Percentiles rank a stretch among this genome's conserved stretches.
These are phyloP conservation scores for Didymella exigua DNA, from an alignment of 2,329 filamentous ascomycete genomes.

Conservation along the genomic window DNA sequence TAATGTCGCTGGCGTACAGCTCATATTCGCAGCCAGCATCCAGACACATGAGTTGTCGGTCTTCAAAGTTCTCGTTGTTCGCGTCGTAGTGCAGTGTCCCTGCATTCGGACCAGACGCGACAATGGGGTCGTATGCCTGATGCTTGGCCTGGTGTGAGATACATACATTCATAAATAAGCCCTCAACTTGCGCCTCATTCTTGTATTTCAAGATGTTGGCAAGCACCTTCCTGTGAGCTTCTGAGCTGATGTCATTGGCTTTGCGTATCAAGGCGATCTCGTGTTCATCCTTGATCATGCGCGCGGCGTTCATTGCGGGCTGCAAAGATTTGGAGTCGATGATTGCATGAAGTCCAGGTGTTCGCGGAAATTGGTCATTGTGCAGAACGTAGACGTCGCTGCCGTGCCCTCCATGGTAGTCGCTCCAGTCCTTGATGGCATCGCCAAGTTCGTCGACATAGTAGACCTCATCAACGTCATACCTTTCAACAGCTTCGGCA, in stretches of 20 bases:
- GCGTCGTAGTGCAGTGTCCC: slow-evolving; percentile 84
- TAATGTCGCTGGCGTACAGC: slow-evolving; percentile 89
- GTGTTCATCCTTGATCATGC: slow-evolving; percentile 82
- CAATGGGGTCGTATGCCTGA: slow-evolving; percentile 89
- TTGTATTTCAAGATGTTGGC: slow-evolving; percentile 64
- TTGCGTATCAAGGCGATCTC: slow-evolving; percentile 81
- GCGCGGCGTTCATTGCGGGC: slow-evolving; percentile 76
- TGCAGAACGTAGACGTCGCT: slow-evolving; percentile 46
- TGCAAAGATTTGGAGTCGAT: slow-evolving; percentile 57
- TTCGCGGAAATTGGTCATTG: slow-evolving; percentile 24
- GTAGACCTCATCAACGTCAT: slow-evolving; percentile 74
- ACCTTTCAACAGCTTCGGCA: slow-evolving; percentile 64
- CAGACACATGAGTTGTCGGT: slow-evolving; percentile 76
- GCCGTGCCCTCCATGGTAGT: slow-evolving; percentile 23
- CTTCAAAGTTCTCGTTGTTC: slow-evolving; percentile 74
- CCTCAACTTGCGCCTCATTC: slow-evolving; percentile 85
- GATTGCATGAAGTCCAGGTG: slow-evolving; percentile 13
- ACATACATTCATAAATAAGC: slow-evolving; percentile 74
- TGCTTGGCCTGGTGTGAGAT: slow-evolving; percentile 73
- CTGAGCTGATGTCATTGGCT: slow-evolving; percentile 79
- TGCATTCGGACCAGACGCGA: slow-evolving; percentile 80
- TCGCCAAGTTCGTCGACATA: slow-evolving; percentile 51
- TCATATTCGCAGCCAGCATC: slow-evolving; percentile 87
- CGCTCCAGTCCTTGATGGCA: slow-evolving; percentile 42
- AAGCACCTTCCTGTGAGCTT: slow-evolving; percentile 76